Evolutionary conservation across 768 basidiomycete species (phyloP), one percentile per base, ranked within the genome.

Genomic region (Termitomyces sp.): DNA sequence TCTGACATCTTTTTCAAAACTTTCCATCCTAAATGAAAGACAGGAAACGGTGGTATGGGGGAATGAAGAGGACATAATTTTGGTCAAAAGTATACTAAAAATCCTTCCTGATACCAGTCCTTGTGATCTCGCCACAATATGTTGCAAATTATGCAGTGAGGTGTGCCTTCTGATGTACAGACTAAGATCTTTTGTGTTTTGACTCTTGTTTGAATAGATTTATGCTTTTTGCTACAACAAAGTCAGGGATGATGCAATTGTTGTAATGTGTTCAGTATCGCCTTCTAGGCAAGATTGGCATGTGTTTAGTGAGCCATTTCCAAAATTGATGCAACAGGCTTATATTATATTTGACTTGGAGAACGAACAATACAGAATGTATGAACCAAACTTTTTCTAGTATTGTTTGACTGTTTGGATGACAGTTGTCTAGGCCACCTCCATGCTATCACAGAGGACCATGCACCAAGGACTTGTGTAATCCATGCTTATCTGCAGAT

Each of bases 381-480:
- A 50, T 39, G 63, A 40, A 16, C n/a, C 22, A 13, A 38, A 16
- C 44, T 56, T 24, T 42, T 22, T 24, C n/a, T n/a, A n/a, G n/a
- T 46, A 20, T 18, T 24, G 36, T 48, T 50, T 12, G 7, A 32
- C 55, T 46, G 11, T 54, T 44, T 49, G 35, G 52, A n/a, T n/a
- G n/a, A n/a, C n/a, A n/a, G n/a, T n/a, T n/a, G n/a, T n/a, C n/a
- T n/a, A n/a, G n/a, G n/a, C n/a, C n/a, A n/a, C n/a, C n/a, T n/a
- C n/a, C n/a, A n/a, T n/a, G n/a, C n/a, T n/a, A n/a, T n/a, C n/a
- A 87, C 66, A 57, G 68, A 32, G 85, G 86, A 0, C 67, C 76
- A 33, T 87, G 86, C 63, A 74, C 75, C 44, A 63, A 69, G 3
- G 63, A 70, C 0, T 57, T 65, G 4, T 87, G 86, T 48, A 48